A percentile compares a stretch with the other conserved stretches of the same genome.
These are phyloP conservation scores for Populus simonii DNA, from an alignment of 345 rosid genomes.

Conservation along the genomic window DNA sequence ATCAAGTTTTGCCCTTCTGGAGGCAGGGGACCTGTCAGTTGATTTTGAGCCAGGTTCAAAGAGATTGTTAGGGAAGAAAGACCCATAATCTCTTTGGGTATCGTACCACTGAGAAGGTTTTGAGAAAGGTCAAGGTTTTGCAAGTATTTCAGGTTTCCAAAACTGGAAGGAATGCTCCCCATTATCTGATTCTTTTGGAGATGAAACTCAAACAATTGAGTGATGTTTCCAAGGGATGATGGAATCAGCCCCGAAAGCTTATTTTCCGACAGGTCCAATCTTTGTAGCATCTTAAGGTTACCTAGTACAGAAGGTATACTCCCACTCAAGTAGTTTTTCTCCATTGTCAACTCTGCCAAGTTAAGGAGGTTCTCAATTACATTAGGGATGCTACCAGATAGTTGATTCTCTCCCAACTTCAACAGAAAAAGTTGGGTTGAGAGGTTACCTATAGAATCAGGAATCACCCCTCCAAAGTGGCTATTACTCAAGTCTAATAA, in stretches of 20 bases:
- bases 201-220: not conserved
- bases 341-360: not conserved
- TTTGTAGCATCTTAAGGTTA: not conserved
- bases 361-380: constrained; percentile 5
- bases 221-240: constrained; percentile 1
- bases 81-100: constrained; percentile 9
- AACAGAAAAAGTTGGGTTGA: not conserved
- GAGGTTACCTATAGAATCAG: constrained; percentile 15
- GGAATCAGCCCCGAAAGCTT: constrained; percentile 2
- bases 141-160: not conserved
- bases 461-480: not conserved
- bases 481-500: not conserved
- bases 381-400: constrained; percentile 12
- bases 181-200: not conserved
- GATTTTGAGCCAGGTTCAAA: not conserved
- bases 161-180: constrained; percentile 15
- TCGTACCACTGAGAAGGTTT: constrained; percentile 1
- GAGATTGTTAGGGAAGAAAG: constrained; percentile 1
- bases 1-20: not conserved
- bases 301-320: not conserved
- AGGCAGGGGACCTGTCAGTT: not conserved
- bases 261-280: not conserved
- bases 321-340: constrained; percentile 1
- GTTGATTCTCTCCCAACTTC: not conserved
- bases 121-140: not conserved